phyloP scores from a whole-genome alignment of 2,329 filamentous ascomycete genomes.

The Xylariaceae sp. region DNA sequence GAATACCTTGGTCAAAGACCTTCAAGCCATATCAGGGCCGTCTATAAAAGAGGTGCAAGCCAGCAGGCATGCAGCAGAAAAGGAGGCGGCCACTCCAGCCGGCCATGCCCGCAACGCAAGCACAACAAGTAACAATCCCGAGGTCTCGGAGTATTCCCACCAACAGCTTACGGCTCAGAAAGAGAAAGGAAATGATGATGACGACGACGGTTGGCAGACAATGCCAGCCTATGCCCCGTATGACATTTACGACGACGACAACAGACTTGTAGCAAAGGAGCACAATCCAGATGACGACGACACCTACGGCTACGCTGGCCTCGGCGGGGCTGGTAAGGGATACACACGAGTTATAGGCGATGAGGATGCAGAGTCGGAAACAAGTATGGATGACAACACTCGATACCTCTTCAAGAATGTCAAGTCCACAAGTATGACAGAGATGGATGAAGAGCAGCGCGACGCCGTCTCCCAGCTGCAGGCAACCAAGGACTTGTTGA shows the following conservation, averaged over 20 bases:
- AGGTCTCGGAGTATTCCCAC: conserved; percentile 82
- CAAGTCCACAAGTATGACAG: conserved; percentile 52
- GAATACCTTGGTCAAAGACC: conserved; percentile 15
- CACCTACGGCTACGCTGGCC: conserved; percentile 62
- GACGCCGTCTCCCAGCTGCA: conserved; percentile 88
- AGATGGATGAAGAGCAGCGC: conserved; percentile 74
- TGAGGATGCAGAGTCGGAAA: conserved; percentile 88
- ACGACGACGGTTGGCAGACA: conserved; percentile 76
- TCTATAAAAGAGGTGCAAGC: conserved; percentile 28
- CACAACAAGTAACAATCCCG: conserved; percentile 32
- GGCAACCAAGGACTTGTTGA: conserved; percentile 90
- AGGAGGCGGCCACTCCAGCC: conserved; percentile 17
- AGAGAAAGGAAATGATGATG: conserved; percentile 48
- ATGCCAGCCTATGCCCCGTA: conserved; percentile 93
- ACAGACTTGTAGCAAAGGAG: conserved; percentile 78
- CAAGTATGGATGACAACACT: conserved; percentile 95
- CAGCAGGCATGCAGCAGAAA: conserved; percentile 25
- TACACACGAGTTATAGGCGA: conserved; percentile 95
- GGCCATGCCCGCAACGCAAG: conserved; percentile 36
- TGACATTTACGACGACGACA: conserved; percentile 93
- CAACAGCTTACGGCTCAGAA: conserved; percentile 63
- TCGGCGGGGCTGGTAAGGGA: conserved; percentile 87
- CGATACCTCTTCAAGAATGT: conserved; percentile 83
- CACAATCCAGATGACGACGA: conserved; percentile 64
- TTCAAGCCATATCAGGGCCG: conserved; percentile 28